These are phyloP conservation scores for Dillenia suffruticosa DNA, from an alignment of 164 flowering plant genomes.

Conservation along the genomic window DNA sequence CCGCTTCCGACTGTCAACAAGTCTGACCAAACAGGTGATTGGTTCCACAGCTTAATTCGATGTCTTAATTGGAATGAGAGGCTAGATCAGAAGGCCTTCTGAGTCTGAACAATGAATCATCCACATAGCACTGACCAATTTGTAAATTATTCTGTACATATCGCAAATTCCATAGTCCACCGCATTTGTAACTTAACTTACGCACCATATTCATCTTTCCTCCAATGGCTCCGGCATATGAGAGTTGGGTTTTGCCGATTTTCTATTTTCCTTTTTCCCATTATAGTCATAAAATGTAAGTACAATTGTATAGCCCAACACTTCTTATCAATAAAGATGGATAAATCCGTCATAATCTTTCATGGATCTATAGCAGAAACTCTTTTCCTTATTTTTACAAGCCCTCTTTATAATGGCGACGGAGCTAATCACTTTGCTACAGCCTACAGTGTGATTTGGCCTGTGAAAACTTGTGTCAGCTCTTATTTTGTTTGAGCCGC, in stretches of 20 bases:
- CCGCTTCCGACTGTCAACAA: slow-evolving; percentile 98
- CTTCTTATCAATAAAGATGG: too few relatives aligned
- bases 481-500: too few relatives aligned
- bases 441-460: too few relatives aligned
- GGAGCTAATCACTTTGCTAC: too few relatives aligned
- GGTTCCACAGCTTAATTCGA: slow-evolving; percentile 96
- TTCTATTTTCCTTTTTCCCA: background rate
- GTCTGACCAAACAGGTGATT: slow-evolving; percentile 94
- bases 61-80: slow-evolving; percentile 98
- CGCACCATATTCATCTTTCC: slow-evolving; percentile 3
- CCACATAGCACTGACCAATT: too few relatives aligned
- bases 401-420: too few relatives aligned
- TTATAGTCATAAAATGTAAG: too few relatives aligned
- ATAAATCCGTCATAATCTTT: too few relatives aligned
- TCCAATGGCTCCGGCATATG: slow-evolving; percentile 13
- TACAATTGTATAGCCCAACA: too few relatives aligned
- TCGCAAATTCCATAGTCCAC: slow-evolving; percentile 9
- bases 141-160: slow-evolving; percentile 42
- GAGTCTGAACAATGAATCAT: slow-evolving; percentile 3
- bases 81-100: slow-evolving; percentile 93
- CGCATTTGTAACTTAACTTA: slow-evolving; percentile 5
- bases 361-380: too few relatives aligned
- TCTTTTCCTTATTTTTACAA: too few relatives aligned
- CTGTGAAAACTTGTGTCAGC: too few relatives aligned
- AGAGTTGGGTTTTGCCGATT: slow-evolving; percentile 8